phyloP scores from a whole-genome alignment of 179 eudicot species.

The Camellia oleifera region DNA sequence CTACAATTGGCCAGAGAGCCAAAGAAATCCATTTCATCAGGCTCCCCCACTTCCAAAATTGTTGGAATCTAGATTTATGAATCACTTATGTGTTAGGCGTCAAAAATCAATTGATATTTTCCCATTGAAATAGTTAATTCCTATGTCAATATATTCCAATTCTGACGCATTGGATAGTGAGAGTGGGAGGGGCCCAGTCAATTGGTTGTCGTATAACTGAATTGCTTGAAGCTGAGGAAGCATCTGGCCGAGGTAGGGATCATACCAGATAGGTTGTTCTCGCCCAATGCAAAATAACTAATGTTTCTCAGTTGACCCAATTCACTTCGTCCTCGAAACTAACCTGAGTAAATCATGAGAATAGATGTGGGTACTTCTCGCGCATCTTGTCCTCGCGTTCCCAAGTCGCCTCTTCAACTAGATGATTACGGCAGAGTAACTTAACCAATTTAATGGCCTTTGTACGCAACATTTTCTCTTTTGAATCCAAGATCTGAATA shows the following conservation, averaged over 20 bases:
- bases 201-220: not conserved
- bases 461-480: too few relatives aligned
- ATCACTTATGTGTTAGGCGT: not conserved
- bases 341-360: too few relatives aligned
- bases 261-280: slow-evolving; percentile 19
- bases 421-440: too few relatives aligned
- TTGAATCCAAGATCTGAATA: too few relatives aligned
- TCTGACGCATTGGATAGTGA: slow-evolving; percentile 16
- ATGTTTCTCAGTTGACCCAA: not conserved
- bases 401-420: too few relatives aligned
- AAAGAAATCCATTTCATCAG: slow-evolving; percentile 24
- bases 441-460: too few relatives aligned
- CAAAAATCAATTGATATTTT: not conserved
- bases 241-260: slow-evolving; percentile 14
- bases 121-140: slow-evolving; percentile 16
- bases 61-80: too few relatives aligned
- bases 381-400: too few relatives aligned
- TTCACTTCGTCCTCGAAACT: too few relatives aligned
- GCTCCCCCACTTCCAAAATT: not conserved
- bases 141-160: not conserved
- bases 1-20: slow-evolving; percentile 12
- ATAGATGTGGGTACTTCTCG: too few relatives aligned
- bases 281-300: not conserved
- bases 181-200: slow-evolving; percentile 17
- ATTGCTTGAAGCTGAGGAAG: slow-evolving; percentile 9